These are phyloP conservation scores for Fragaria nilgerrensis DNA, from an alignment of 306 rosid genomes.

Conservation along the genomic window DNA sequence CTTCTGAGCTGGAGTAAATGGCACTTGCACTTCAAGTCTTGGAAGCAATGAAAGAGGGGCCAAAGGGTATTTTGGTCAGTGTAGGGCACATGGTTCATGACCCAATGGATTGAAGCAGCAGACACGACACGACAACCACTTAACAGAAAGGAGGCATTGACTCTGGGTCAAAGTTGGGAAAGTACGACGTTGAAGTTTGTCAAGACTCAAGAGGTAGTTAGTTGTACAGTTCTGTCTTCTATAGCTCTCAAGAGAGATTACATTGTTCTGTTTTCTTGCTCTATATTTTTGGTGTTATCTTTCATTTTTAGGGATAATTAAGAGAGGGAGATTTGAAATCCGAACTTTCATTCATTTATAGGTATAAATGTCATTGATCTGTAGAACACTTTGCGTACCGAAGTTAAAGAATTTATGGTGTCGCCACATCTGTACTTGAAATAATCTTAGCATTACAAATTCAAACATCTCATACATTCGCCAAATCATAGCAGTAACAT, in stretches of 20 bases:
- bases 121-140: slow-evolving; percentile 34
- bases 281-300: not conserved
- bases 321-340: not conserved
- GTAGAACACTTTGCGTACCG: not conserved
- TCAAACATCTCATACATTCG: too few relatives aligned
- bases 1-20: slow-evolving; percentile 29
- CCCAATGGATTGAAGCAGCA: slow-evolving; percentile 15
- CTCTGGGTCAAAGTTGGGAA: slow-evolving; percentile 9
- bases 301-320: not conserved
- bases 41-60: not conserved
- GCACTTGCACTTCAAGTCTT: slow-evolving; percentile 33
- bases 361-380: not conserved
- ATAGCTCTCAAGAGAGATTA: too few relatives aligned
- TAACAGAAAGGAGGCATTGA: slow-evolving; percentile 1
- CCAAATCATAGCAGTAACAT: too few relatives aligned
- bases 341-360: not conserved
- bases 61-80: slow-evolving; percentile 35
- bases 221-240: not conserved
- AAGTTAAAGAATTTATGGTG: too few relatives aligned
- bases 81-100: slow-evolving; percentile 32
- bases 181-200: slow-evolving; percentile 1
- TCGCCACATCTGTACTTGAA: too few relatives aligned
- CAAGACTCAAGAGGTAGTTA: not conserved
- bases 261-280: not conserved
- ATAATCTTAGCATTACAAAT: too few relatives aligned